A percentile compares a stretch with the other conserved stretches of the same genome.
Conservation (phyloP, 768 basidiomycete species). For the Cubamyces lactineus region DNA sequence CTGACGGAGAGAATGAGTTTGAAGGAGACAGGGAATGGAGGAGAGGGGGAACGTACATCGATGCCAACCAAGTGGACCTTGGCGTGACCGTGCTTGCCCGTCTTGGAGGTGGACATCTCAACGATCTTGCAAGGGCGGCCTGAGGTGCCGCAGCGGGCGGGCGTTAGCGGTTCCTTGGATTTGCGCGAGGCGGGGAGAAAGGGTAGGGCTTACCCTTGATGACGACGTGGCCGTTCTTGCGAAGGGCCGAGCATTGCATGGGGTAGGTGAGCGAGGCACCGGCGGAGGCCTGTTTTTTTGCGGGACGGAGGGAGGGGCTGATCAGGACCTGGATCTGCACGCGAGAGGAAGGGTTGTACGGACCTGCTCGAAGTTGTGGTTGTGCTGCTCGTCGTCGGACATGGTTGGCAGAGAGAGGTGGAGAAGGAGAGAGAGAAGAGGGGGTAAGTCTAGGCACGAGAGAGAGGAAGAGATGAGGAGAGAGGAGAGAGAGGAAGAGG, state of each 20-base stretch:
- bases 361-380: slow-evolving; percentile 86
- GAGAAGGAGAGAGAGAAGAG: slow-evolving; percentile 35
- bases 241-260: slow-evolving; percentile 96
- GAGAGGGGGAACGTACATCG: slow-evolving; percentile 66
- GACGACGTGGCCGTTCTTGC: slow-evolving; percentile 91
- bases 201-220: slow-evolving; percentile 69
- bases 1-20: slow-evolving; percentile 45
- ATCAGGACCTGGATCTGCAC: slow-evolving; percentile 11
- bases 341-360: slow-evolving; percentile 28
- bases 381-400: slow-evolving; percentile 90
- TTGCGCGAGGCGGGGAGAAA: background rate
- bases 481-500: slow-evolving; percentile 17
- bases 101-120: slow-evolving; percentile 99
- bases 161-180: background rate
- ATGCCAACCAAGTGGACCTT: slow-evolving; percentile 98
- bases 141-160: slow-evolving; percentile 31
- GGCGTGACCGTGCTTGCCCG: slow-evolving; percentile 99
- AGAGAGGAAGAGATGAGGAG: slow-evolving; percentile 17
- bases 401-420: slow-evolving; percentile 48
- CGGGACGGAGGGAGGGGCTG: slow-evolving; percentile 13
- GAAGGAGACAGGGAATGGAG: slow-evolving; percentile 3
- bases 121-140: slow-evolving; percentile 97
- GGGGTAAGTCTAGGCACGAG: slow-evolving; percentile 28
- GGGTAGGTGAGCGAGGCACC: slow-evolving; percentile 82
- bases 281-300: slow-evolving; percentile 55